Percentiles rank a stretch among this genome's conserved stretches.
Conservation (phyloP, 495 filamentous ascomycete genomes). For the Hypoxylon lienhwacheense region DNA sequence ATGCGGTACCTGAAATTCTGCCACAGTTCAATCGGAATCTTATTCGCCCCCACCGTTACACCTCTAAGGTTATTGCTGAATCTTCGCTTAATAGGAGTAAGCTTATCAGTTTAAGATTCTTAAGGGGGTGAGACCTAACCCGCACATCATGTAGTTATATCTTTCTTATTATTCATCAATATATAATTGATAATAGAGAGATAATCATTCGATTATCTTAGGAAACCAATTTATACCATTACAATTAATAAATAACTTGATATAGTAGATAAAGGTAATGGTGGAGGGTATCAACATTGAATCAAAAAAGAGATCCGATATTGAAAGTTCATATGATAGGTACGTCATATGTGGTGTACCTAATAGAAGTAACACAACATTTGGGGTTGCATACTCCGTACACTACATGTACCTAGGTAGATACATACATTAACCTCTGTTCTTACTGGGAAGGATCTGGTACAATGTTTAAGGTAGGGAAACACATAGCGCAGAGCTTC, state of each 20-base stretch:
- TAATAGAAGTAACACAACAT: too few species aligned
- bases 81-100: neutral
- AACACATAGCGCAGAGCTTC: slow-evolving; percentile 15
- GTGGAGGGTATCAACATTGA: too few species aligned
- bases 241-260: too few species aligned
- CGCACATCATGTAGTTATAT: neutral
- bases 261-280: too few species aligned
- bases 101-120: too few species aligned
- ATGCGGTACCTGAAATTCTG: slow-evolving; percentile 8
- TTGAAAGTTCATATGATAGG: neutral
- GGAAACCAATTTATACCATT: too few species aligned
- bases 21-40: neutral
- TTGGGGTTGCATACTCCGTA: too few species aligned
- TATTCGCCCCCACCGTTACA: too few species aligned
- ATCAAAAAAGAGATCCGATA: too few species aligned
- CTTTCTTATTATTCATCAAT: neutral
- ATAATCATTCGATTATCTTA: too few species aligned
- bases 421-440: too few species aligned
- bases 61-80: too few species aligned
- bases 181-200: neutral
- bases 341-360: neutral
- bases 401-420: slow-evolving; percentile 16
- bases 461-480: neutral
- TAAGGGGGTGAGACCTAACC: neutral
- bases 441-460: neutral